Base-by-base conservation (phyloP, 805 yeast genomes). In the Torulaspora franciscae region DNA sequence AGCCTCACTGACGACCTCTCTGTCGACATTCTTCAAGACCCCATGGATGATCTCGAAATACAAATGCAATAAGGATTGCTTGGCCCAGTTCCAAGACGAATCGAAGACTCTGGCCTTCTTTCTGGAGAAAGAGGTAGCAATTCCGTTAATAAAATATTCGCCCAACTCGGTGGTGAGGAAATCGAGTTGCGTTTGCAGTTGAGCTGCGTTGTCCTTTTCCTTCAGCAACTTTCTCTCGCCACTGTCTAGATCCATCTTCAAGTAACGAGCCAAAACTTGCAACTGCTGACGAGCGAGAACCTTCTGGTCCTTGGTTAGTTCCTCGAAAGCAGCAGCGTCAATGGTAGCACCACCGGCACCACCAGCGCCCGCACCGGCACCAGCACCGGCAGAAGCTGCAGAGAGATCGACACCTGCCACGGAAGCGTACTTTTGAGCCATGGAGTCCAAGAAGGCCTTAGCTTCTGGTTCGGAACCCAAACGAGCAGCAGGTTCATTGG, bases 51-150 rank as follows among this genome's bases (percentile, higher is more conserved):
- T 89, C 69, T 93, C 97, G 65, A 79, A 93, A 72, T 86, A 93
- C 87, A 93, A 83, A 40, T 89, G 80, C 57, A 93, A 73, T 49
- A 93, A 85, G 66, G 93, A 96, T 74, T 93, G 99, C 70, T 97
- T 86, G 38, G 98, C 97, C 99, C 99, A 93, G 70, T 95, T 95
- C 99, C 99, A 93, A 70, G 90, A 89, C 17, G 97, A 89, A 70
- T 93, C 98, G 68, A 91, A 93, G 43, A 84, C 81, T 74, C 99
- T 85, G 24, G 97, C 95, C 74, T 93, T 93, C 71, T 85, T 77
- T 50, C 91, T 76, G 26, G 96, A 85, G 72, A 93, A 93, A 4
- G 83, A 80, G 33, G 98, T 96, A 55, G 81, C 74, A 59, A 93
- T 83, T 65, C 99, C 98, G 47, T 81, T 77, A 40, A 96, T 90